Base-by-base conservation (phyloP, 768 basidiomycete genomes). In the Lactarius psammicola region DNA sequence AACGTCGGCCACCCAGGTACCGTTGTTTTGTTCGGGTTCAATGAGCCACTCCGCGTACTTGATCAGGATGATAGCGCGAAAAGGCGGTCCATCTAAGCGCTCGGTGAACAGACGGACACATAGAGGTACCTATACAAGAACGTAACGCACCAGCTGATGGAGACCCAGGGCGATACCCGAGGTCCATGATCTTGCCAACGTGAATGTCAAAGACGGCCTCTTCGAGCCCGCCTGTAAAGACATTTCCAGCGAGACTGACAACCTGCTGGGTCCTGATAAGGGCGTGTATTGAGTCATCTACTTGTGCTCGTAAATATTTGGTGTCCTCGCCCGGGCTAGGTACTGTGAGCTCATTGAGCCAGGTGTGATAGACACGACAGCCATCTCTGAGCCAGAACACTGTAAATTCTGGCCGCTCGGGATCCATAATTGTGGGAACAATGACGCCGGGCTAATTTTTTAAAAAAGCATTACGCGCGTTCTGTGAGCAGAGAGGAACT, bases 31-130 rank as follows among this genome's bases (percentile, higher is more conserved):
- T 26, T 60, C 28, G 4, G 63, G 56, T 40, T 54, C 51, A 11
- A 65, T 51, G n/a, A 61, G 60, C 62, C 65, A 59, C 17, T 66
- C 65, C 8, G 65, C 65, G 38, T 66, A 66, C 61, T 63, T 63
- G 30, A 63, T 58, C 20, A 66, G 23, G 5, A 66, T 30, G 13
- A 23, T 28, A 6, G 62, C 62, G 11, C 62, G 65, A 18, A 63
- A 66, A 28, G 66, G 62, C 2, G 49, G 66, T 8, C 56, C 62
- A 44, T 59, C 66, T 67, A 23, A 20, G 36, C n/a, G 34, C 5
- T n/a, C 8, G n/a, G 11, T 18, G 23, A 40, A 9, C 17, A 8
- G 7, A 23, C 1, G 26, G 30, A 44, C n/a, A 36, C 34, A 13
- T 10, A 36, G 34, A 36, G 34, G 11, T 13, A 49, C 28, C 8